A percentile compares a stretch with the other conserved stretches of the same genome.
Conservation (phyloP, 805 yeast genomes). For the Wickerhamia fluorescens region DNA sequence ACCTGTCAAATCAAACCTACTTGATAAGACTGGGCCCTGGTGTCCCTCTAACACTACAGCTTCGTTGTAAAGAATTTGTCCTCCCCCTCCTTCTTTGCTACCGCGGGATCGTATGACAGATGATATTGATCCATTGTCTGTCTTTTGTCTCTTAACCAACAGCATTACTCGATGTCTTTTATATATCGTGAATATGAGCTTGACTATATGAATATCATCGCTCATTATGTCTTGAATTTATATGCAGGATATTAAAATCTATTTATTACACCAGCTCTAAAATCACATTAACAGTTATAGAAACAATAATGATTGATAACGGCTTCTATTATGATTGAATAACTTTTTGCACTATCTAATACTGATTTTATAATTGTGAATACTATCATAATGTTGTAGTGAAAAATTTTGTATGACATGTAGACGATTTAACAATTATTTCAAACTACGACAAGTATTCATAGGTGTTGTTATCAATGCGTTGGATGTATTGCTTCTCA, state of each 20-base stretch:
- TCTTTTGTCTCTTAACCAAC: slow-evolving; percentile 26
- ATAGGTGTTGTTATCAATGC: slow-evolving; percentile 68
- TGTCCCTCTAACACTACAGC: slow-evolving; percentile 45
- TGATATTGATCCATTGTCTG: slow-evolving; percentile 3
- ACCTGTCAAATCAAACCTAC: slow-evolving; percentile 48
- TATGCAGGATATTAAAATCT: too few species aligned
- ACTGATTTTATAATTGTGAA: too few species aligned
- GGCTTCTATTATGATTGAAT: too few species aligned
- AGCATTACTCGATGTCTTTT: slow-evolving; percentile 20
- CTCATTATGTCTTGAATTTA: slow-evolving; percentile 1
- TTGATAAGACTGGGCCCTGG: slow-evolving; percentile 44
- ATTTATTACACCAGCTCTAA: too few species aligned
- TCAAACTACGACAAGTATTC: slow-evolving; percentile 63
- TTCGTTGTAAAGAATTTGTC: slow-evolving; percentile 14
- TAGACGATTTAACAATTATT: background rate
- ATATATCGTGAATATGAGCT: background rate
- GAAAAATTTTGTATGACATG: too few species aligned
- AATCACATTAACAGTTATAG: too few species aligned
- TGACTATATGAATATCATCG: slow-evolving; percentile 2
- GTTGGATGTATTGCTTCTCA: slow-evolving; percentile 76
- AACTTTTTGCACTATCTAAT: too few species aligned
- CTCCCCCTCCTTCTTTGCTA: slow-evolving; percentile 4
- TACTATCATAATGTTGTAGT: too few species aligned
- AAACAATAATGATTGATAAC: too few species aligned
- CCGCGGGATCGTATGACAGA: slow-evolving; percentile 1